A percentile compares a stretch with the other conserved stretches of the same genome.
Conservation (phyloP, 129 eudicot genomes). For the Flaveria linearis region DNA sequence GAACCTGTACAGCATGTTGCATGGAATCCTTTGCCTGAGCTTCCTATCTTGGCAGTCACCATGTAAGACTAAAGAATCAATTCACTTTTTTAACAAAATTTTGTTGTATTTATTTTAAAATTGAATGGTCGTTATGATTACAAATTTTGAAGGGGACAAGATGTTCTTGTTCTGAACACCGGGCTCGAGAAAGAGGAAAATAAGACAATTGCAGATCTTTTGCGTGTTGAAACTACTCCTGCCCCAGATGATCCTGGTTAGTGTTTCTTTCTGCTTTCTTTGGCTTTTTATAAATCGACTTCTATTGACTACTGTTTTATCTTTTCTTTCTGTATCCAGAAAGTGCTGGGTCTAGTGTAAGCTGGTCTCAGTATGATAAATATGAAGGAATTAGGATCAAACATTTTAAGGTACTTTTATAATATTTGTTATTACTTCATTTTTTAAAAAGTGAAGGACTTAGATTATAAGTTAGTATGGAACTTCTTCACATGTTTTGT, state of each 20-base stretch:
- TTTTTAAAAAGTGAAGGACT: not conserved
- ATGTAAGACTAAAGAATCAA: conserved; percentile 48
- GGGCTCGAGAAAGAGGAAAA: conserved; percentile 65
- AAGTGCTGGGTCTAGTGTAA: conserved; percentile 47
- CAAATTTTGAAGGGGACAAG: conserved; percentile 66
- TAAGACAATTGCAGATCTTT: conserved; percentile 60
- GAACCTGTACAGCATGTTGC: conserved; percentile 70
- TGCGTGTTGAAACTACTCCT: conserved; percentile 53
- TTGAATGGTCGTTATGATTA: not conserved
- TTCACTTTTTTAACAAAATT: not conserved
- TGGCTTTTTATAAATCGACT: not conserved
- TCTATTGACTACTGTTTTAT: not conserved
- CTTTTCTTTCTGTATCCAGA: conserved; percentile 30
- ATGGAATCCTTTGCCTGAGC: conserved; percentile 89
- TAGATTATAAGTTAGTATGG: not conserved
- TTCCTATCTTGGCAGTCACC: conserved; percentile 79
- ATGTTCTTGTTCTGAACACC: conserved; percentile 72
- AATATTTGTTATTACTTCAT: not conserved
- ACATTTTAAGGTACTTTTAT: conserved; percentile 72
- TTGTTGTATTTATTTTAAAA: not conserved
- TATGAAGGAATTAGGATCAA: conserved; percentile 73
- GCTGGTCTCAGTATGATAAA: conserved; percentile 68
- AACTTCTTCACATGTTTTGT: conserved; percentile 19
- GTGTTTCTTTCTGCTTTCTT: conserved; percentile 15
- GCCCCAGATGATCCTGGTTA: conserved; percentile 73